These are phyloP conservation scores for Globisporangium heterothallicum DNA, from an alignment of 352 stramenopile species.

Conservation along the genomic window DNA sequence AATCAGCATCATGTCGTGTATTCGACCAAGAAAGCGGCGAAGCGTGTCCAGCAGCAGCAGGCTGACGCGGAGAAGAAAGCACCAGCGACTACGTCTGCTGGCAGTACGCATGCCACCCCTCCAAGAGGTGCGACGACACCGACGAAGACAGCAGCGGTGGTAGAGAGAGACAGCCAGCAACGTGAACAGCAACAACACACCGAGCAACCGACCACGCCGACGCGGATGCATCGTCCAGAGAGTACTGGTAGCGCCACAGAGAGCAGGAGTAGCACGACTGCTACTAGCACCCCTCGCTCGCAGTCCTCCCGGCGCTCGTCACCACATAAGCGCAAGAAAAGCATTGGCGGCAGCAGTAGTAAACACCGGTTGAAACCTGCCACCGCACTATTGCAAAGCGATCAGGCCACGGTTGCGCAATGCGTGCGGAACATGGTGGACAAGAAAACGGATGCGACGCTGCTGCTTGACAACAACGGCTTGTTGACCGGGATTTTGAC, in stretches of 20 bases:
- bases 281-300: slow-evolving; percentile 13
- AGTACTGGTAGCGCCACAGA: slow-evolving; percentile 2
- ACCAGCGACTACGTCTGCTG: background rate
- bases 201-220: background rate
- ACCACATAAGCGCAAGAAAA: slow-evolving; percentile 15
- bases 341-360: slow-evolving; percentile 9
- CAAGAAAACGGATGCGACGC: slow-evolving; percentile 89
- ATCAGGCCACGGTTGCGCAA: slow-evolving; percentile 64
- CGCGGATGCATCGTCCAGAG: slow-evolving; percentile 1
- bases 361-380: slow-evolving; percentile 65
- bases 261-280: slow-evolving; percentile 16
- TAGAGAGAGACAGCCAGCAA: background rate
- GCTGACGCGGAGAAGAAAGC: background rate
- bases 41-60: slow-evolving; percentile 24
- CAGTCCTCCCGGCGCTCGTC: slow-evolving; percentile 8
- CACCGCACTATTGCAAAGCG: slow-evolving; percentile 60
- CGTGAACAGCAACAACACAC: slow-evolving; percentile 4
- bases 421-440: slow-evolving; percentile 84
- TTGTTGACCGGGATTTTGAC: slow-evolving; percentile 94
- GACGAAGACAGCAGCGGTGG: background rate
- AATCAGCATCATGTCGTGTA: slow-evolving; percentile 46
- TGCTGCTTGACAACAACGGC: slow-evolving; percentile 87
- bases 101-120: background rate
- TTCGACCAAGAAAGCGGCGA: slow-evolving; percentile 56
- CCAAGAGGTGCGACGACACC: background rate